Evolutionary conservation across 2,329 filamentous ascomycete genomes (phyloP).

Genomic region (Zymoseptoria crescenta): DNA sequence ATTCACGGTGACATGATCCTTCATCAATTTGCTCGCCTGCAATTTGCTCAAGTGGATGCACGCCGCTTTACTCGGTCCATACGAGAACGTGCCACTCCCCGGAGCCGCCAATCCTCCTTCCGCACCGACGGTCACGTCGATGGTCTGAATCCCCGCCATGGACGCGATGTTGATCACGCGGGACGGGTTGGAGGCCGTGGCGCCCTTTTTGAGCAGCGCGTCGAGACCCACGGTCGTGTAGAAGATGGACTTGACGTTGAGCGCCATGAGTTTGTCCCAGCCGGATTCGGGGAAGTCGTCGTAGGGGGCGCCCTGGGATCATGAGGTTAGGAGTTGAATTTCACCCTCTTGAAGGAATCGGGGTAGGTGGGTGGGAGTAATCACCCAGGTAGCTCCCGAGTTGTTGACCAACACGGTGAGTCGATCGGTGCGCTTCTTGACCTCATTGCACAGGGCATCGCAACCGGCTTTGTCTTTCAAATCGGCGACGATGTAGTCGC

Average conservation of each 20-base stretch:
- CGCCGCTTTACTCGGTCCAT: slow-evolving; percentile 44
- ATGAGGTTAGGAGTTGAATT: neutral
- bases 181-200: slow-evolving; percentile 34
- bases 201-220: slow-evolving; percentile 36
- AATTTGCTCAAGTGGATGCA: slow-evolving; percentile 49
- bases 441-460: slow-evolving; percentile 33
- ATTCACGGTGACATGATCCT: slow-evolving; percentile 48
- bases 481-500: slow-evolving; percentile 38
- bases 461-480: slow-evolving; percentile 39
- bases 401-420: slow-evolving; percentile 42
- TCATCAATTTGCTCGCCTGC: slow-evolving; percentile 46
- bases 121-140: slow-evolving; percentile 39
- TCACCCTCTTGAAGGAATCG: neutral
- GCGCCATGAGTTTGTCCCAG: slow-evolving; percentile 48
- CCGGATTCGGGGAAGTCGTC: slow-evolving; percentile 50
- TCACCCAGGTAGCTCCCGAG: slow-evolving; percentile 35
- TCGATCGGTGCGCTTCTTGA: slow-evolving; percentile 38
- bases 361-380: neutral
- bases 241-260: slow-evolving; percentile 34
- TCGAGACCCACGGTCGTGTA: slow-evolving; percentile 42
- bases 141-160: slow-evolving; percentile 38
- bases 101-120: slow-evolving; percentile 47
- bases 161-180: slow-evolving; percentile 41
- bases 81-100: slow-evolving; percentile 32
- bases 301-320: slow-evolving; percentile 41